Evolutionary conservation across 1,284 basidiomycete genomes (phyloP), one percentile per base, ranked within the genome.

Genomic region (Hymenochaete sp.): DNA sequence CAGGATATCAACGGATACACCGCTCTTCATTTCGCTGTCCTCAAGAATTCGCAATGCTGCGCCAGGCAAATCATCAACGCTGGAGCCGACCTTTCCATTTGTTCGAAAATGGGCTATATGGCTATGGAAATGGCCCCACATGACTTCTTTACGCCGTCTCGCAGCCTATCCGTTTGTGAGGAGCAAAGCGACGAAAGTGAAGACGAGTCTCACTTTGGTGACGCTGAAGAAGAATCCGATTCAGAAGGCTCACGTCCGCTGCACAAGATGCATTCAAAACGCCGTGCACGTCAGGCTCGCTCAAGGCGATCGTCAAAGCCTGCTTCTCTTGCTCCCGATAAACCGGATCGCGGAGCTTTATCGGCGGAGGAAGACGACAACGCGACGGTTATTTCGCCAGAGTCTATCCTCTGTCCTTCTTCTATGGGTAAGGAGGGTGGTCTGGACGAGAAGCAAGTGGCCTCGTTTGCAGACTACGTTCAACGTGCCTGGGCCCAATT

Each of bases 1-100:
- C 80, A 89, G 46, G 96, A 98, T 63, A 71, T 75, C 50, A 96
- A 92, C 59, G 95, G 95, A 4, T 92, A 75, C 59, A 98, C 93
- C 0, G 79, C 95, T 0, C 67, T 98, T 28, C 90, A 95, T 60
- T 84, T 95, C 58, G 88, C 93, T 11, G 84, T 80, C 0, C 66
- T 93, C 33, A 72, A 71, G 14, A 76, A 75, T 19, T 80, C 84
- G 16, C 64, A 70, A 36, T 71, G 75, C 8, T 91, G 89, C 58
- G 76, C 79, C 0, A 67, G 72, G 31, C 63, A 82, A 3, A 69
- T 98, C 24, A 59, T 96, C 11, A 68, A 75, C 11, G 86, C 80
- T 22, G 91, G 91, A 11, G 93, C 93, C 0, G 80, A 88, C 47
- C 63, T 72, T 35, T 82, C 86, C 55, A 73, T 91, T 38, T 81